These are phyloP conservation scores for Zygosaccharomyces pseudobailii DNA, from an alignment of 1,139 yeast species.

Conservation along the genomic window DNA sequence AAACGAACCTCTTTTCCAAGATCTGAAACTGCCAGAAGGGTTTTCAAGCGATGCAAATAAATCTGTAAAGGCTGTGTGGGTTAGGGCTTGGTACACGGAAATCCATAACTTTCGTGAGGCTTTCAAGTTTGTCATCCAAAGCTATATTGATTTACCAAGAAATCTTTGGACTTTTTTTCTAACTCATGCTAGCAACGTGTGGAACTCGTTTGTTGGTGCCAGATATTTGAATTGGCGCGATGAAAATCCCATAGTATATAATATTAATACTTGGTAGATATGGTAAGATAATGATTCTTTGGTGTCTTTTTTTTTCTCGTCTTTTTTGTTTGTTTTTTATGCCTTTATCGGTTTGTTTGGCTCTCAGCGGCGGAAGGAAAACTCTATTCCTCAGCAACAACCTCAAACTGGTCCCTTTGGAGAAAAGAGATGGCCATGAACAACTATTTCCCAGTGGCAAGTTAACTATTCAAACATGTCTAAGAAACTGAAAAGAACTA, in stretches of 20 bases:
- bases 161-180: conserved; percentile 50
- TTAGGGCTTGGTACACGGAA: conserved; percentile 50
- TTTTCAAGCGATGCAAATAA: conserved; percentile 9
- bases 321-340: conserved; percentile 8
- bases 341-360: neutral
- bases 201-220: conserved; percentile 72
- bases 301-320: conserved; percentile 9
- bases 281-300: neutral
- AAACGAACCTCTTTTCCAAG: conserved; percentile 20
- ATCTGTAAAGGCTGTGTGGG: conserved; percentile 18
- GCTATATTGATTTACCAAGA: conserved; percentile 69
- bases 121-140: conserved; percentile 54
- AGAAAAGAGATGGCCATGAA: no score
- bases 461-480: conserved; percentile 20
- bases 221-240: conserved; percentile 30
- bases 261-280: conserved; percentile 20
- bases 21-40: conserved; percentile 25
- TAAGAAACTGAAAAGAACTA: conserved; percentile 36
- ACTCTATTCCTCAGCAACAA: no score
- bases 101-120: conserved; percentile 57
- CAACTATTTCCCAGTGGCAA: neutral
- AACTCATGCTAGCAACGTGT: conserved; percentile 48
- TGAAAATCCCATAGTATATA: conserved; percentile 25
- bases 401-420: no score
- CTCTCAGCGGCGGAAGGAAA: no score